phyloP scores from a whole-genome alignment of 1,284 basidiomycete genomes.

The Xerocomus amazonicus region DNA sequence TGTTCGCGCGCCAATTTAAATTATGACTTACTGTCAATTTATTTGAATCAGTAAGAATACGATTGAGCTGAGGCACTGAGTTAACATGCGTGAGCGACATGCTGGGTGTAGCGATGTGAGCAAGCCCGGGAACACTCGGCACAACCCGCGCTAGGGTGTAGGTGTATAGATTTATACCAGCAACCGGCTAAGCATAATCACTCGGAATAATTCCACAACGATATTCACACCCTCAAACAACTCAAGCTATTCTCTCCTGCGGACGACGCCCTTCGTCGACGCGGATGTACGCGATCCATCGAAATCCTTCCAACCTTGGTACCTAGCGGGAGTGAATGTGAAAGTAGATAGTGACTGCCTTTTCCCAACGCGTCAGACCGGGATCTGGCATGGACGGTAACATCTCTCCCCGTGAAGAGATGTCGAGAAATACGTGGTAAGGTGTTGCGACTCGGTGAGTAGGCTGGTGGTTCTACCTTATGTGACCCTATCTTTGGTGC shows the following conservation, averaged over 20 bases:
- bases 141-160: too few relatives aligned
- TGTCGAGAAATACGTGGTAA: constrained; percentile 4
- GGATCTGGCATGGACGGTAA: constrained; percentile 21
- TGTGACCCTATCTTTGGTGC: constrained; percentile 55
- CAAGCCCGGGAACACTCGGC: too few relatives aligned
- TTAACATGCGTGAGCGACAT: constrained; percentile 63
- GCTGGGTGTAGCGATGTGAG: not conserved
- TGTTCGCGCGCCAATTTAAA: not conserved
- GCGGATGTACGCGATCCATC: constrained; percentile 11
- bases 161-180: not conserved
- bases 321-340: constrained; percentile 8
- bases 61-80: constrained; percentile 59
- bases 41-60: constrained; percentile 55
- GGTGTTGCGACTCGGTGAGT: constrained; percentile 3
- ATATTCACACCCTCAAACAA: not conserved
- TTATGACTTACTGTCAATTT: constrained; percentile 56
- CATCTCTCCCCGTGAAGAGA: constrained; percentile 6
- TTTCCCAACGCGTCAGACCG: constrained; percentile 25
- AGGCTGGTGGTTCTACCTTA: constrained; percentile 47
- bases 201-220: constrained; percentile 1
- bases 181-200: not conserved
- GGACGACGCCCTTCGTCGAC: constrained; percentile 31
- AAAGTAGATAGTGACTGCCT: not conserved
- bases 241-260: constrained; percentile 26
- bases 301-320: not conserved